Evolutionary conservation across 2,329 filamentous ascomycete species (phyloP).

Genomic region (Ophiostoma angusticollis): DNA sequence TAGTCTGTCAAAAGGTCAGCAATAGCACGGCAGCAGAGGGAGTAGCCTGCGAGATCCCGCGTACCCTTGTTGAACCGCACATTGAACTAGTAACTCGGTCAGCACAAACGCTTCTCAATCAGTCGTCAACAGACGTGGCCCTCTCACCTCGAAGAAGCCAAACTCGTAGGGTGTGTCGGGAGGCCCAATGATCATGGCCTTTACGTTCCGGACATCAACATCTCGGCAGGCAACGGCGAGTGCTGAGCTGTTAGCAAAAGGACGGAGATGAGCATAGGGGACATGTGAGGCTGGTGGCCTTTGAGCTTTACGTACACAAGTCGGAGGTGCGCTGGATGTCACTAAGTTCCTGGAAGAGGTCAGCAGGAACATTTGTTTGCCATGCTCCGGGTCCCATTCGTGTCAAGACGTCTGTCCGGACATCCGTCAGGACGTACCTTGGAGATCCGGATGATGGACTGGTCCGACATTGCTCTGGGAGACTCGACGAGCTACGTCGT

Average conservation of each 20-base stretch:
- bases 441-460: slow-evolving; percentile 78
- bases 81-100: slow-evolving; percentile 43
- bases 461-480: slow-evolving; percentile 56
- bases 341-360: slow-evolving; percentile 54
- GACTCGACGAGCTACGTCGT: no score
- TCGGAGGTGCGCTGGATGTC: slow-evolving; percentile 76
- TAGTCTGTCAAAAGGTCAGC: slow-evolving; percentile 52
- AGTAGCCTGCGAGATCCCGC: not conserved
- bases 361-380: not conserved
- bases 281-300: no score
- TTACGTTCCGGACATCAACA: slow-evolving; percentile 75
- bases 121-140: no score
- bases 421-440: slow-evolving; percentile 59
- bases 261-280: slow-evolving; percentile 12
- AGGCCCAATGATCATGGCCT: slow-evolving; percentile 79
- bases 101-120: no score
- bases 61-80: slow-evolving; percentile 66
- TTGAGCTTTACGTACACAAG: slow-evolving; percentile 52
- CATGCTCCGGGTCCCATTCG: no score
- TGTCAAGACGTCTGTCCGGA: no score
- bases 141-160: slow-evolving; percentile 80
- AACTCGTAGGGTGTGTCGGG: slow-evolving; percentile 94
- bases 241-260: slow-evolving; percentile 34
- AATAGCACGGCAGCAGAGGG: not conserved
- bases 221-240: slow-evolving; percentile 81